Evolutionary conservation across 495 filamentous ascomycete genomes (phyloP), one percentile per base, ranked within the genome.

Genomic region (Aspergillus saccharolyticus): DNA sequence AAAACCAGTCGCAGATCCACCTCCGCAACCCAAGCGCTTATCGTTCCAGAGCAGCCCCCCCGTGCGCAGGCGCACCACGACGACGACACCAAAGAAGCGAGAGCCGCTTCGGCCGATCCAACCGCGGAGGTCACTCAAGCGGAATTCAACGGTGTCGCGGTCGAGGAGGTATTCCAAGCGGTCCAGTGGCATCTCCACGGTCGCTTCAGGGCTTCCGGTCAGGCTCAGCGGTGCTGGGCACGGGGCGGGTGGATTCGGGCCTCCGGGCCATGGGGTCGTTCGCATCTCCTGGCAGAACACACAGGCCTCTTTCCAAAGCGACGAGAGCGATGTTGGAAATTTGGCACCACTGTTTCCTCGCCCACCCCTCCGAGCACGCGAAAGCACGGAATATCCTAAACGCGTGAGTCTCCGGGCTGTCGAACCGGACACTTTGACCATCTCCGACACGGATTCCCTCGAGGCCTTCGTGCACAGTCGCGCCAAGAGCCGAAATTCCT

Each of bases 261-360:
- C 76, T 42, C 70, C 71, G 3, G 74, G 73, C 25, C 73, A 72
- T 49, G 76, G 76, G 12, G 56, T 75, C 5, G 75, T 79, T 7
- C 67, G 74, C n/a, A 59, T 66, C 44, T 80, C 78, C 18, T 81
- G 77, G 78, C 76, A 78, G 50, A 78, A 76, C 44, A 70, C 71
- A 0, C 67, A 71, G 24, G 59, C 56, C 2, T 74, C 73, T 2
- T 60, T 75, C 8, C 66, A 69, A 47, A 78, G 70, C 33, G 74
- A 75, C 16, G 73, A 78, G 33, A 73, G 60, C 44, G 70, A 63
- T 39, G 43, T 76, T 28, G 69, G 62, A 5, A 72, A 73, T 42
- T 54, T 78, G 15, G 66, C 72, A 3, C 70, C 70, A 1, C 55
- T 74, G 16, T 77, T 76, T 44, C 73, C 74, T 30, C 73, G 72